phyloP scores from a whole-genome alignment of 2,329 filamentous ascomycete species.

The Aspergillus niger region DNA sequence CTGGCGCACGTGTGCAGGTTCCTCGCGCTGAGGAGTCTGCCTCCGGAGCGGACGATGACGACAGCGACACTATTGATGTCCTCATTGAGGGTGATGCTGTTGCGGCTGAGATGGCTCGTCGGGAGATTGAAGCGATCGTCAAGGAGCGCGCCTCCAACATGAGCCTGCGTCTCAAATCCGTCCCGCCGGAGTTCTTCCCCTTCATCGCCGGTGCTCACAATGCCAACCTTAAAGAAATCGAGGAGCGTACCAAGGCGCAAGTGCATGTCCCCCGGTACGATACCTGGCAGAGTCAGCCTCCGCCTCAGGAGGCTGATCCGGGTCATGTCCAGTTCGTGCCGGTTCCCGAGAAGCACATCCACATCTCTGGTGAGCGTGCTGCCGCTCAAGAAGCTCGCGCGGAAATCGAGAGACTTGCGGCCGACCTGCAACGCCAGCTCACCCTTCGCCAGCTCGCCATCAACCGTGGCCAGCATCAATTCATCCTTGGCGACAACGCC shows the following conservation, averaged over 20 bases:
- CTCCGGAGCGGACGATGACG: conserved; percentile 72
- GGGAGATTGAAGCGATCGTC: conserved; percentile 83
- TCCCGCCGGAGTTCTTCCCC: conserved; percentile 91
- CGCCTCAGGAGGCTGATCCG: conserved; percentile 62
- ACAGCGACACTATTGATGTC: conserved; percentile 77
- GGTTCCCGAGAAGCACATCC: conserved; percentile 74
- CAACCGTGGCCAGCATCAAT: conserved; percentile 86
- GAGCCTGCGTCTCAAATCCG: conserved; percentile 76
- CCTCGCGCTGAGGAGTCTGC: conserved; percentile 73
- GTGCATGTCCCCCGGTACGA: conserved; percentile 82
- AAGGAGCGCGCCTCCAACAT: conserved; percentile 81
- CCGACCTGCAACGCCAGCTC: conserved; percentile 74
- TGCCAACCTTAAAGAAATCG: conserved; percentile 65
- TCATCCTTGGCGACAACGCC: conserved; percentile 85
- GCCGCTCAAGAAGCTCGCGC: conserved; percentile 78
- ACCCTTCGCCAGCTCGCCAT: conserved; percentile 78
- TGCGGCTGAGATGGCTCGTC: conserved; percentile 78
- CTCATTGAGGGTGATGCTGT: conserved; percentile 88
- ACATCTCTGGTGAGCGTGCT: conserved; percentile 79
- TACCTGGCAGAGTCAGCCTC: conserved; percentile 68
- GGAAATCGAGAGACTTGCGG: conserved; percentile 76
- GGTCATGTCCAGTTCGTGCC: conserved; percentile 72
- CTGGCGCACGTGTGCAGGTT: conserved; percentile 86
- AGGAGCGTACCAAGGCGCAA: conserved; percentile 73
- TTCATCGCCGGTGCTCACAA: conserved; percentile 86